phyloP scores from a whole-genome alignment of 768 basidiomycete species.

The Naganishia vaughanmartiniae region DNA sequence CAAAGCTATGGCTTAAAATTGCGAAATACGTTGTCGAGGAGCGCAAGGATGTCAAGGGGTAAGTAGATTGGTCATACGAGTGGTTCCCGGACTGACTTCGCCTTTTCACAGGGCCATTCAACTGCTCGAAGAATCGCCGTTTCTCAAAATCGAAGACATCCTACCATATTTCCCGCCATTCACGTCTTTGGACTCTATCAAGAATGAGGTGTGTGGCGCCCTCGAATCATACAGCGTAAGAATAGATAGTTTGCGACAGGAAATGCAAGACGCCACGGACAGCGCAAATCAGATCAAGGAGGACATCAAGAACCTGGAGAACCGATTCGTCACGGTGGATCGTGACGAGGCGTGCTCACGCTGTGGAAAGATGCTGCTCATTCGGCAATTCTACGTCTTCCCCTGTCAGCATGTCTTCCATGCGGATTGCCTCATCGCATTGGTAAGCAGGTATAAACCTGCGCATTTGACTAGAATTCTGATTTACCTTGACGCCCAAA shows the following conservation, averaged over 20 bases:
- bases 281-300: slow-evolving; percentile 90
- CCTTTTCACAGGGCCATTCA: slow-evolving; percentile 74
- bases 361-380: slow-evolving; percentile 72
- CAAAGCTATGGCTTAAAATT: slow-evolving; percentile 97
- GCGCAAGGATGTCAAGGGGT: slow-evolving; percentile 98
- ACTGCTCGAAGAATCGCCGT: slow-evolving; percentile 87
- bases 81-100: not conserved
- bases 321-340: slow-evolving; percentile 88
- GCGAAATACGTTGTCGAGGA: slow-evolving; percentile 98
- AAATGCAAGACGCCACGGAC: slow-evolving; percentile 93
- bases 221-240: slow-evolving; percentile 89
- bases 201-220: slow-evolving; percentile 94
- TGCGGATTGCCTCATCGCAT: slow-evolving; percentile 89
- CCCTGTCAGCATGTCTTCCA: slow-evolving; percentile 98
- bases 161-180: slow-evolving; percentile 99
- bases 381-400: slow-evolving; percentile 95
- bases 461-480: not conserved
- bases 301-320: slow-evolving; percentile 79
- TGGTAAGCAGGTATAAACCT: slow-evolving; percentile 61
- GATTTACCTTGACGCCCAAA: not conserved
- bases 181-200: slow-evolving; percentile 98
- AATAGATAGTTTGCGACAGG: slow-evolving; percentile 81
- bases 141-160: slow-evolving; percentile 97
- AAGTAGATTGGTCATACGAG: slow-evolving; percentile 50
- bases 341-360: slow-evolving; percentile 78